These are phyloP conservation scores for Prototheca stagnorum DNA, from an alignment of 163 green algal genomes.

Conservation along the genomic window DNA sequence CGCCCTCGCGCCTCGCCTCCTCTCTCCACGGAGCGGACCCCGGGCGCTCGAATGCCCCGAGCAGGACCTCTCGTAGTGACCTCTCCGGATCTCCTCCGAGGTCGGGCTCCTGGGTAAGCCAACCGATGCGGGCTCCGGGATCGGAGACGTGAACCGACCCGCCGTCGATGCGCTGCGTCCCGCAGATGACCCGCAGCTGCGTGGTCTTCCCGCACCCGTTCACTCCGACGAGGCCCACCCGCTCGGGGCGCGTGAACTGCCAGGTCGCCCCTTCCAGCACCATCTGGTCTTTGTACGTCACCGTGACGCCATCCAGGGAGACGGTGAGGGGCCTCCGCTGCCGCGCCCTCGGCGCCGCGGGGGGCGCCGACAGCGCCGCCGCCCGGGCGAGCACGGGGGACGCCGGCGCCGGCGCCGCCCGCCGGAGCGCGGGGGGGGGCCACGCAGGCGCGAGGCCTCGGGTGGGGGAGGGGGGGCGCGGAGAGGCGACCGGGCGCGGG, in stretches of 20 bases:
- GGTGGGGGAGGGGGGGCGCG: too few species aligned
- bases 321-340: too few species aligned
- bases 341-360: too few species aligned
- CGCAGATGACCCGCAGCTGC: conserved; percentile 48
- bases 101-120: background rate
- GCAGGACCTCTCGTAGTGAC: background rate
- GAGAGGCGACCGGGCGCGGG: too few species aligned
- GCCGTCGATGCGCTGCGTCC: background rate
- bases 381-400: too few species aligned
- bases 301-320: too few species aligned
- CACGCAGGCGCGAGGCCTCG: too few species aligned
- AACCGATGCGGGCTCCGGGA: background rate
- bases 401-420: too few species aligned
- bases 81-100: too few species aligned
- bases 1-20: background rate
- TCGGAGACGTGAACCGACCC: too few species aligned
- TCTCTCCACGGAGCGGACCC: background rate
- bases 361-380: too few species aligned
- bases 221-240: conserved; percentile 88
- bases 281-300: conserved; percentile 89
- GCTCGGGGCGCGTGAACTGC: conserved; percentile 92
- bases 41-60: background rate
- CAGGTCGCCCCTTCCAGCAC: conserved; percentile 78
- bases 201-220: conserved; percentile 98
- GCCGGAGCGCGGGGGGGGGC: too few species aligned